Base-by-base conservation (phyloP, 768 basidiomycete genomes). In the Trametes coccinea region DNA sequence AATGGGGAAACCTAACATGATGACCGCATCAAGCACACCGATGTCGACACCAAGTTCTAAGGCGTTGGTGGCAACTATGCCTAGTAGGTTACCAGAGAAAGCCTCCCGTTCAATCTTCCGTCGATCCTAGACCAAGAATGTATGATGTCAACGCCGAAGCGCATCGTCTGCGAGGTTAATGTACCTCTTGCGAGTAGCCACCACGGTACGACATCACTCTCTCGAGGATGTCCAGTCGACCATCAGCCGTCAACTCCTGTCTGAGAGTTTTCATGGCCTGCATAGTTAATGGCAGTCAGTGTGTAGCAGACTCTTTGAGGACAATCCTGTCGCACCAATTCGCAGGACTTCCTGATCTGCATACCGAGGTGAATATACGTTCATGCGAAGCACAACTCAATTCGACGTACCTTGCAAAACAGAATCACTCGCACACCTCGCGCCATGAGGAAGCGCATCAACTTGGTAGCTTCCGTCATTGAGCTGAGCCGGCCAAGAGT, bases 21-120 rank as follows among this genome's bases (percentile, higher is more conserved):
- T 84, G 44, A 95, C 93, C 6, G 89, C 91, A 69, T 95, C 94
- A 53, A 95, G 73, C n/a, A 82, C 84, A 14, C 92, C 93, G 39
- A 95, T 94, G 67, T 95, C 92, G n/a, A 94, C 88, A 13, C 93
- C 93, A 6, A 95, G 83, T 72, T 96, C 94, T 11, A 95, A 80
- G 0, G 93, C 93, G 67, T 93, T 95, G 0, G 93, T 96, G 0
- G 93, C 90, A 37, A 96, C 81, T 47, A 95, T 89, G 11, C 94
- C 93, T 0, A 96, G 82, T 9, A 95, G 78, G 63, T 84, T 80
- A 2, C 93, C 92, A 1, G 87, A 85, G 69, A 96, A 96, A 4
- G 94, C 93, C 68, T 95, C 90, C 47, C 83, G 78, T 72, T 96
- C 93, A 52, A 95, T 95, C 62, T 77, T 80, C 29, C 93, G 84